Percentiles rank a stretch among this genome's conserved stretches.
Evolutionary conservation across 305 asterid species (phyloP).

Genomic region (Fraxinus greggii): DNA sequence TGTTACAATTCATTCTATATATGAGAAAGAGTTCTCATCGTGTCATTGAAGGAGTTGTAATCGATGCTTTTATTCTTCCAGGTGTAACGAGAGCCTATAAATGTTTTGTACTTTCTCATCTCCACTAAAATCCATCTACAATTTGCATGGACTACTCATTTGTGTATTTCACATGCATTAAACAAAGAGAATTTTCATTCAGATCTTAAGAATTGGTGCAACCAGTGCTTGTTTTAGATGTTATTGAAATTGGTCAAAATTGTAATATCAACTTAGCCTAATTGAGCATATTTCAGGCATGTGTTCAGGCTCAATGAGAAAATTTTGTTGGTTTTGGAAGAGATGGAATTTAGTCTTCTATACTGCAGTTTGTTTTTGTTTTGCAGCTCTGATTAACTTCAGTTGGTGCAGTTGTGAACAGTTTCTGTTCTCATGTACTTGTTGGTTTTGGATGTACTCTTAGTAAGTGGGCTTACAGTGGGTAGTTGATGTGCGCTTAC

Average conservation of each 20-base stretch:
- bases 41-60: conserved; percentile 79
- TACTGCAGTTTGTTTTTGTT: neutral
- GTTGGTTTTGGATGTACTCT: neutral
- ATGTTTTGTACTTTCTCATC: neutral
- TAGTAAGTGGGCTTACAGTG: neutral
- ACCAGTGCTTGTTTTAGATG: neutral
- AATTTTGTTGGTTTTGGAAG: neutral
- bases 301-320: no score
- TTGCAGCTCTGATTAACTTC: neutral
- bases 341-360: neutral
- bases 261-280: neutral
- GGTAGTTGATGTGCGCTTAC: neutral
- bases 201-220: conserved; percentile 10
- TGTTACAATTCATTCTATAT: conserved; percentile 72
- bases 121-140: no score
- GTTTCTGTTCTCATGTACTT: neutral
- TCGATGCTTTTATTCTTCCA: conserved; percentile 71
- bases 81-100: no score
- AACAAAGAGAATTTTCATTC: neutral
- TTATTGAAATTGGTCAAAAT: neutral
- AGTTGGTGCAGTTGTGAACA: neutral
- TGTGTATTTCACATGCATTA: neutral
- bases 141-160: no score
- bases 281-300: neutral
- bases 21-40: conserved; percentile 81